These are phyloP conservation scores for Penicillium hordei DNA, from an alignment of 2,329 filamentous ascomycete species.

Conservation along the genomic window DNA sequence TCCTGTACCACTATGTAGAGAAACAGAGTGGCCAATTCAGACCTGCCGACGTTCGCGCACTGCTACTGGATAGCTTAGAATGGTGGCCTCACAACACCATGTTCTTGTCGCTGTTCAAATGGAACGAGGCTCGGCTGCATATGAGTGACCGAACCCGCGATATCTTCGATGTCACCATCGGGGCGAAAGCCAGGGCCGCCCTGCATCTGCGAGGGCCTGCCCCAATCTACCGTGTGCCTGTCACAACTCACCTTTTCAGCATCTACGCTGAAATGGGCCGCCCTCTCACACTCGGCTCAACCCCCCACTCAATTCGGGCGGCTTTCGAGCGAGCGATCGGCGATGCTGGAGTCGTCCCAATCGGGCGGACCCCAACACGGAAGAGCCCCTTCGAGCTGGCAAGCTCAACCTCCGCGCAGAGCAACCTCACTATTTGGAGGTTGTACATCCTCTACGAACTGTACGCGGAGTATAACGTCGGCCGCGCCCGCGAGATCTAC, in stretches of 20 bases:
- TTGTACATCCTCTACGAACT: slow-evolving; percentile 54
- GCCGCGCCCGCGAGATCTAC: slow-evolving; percentile 53
- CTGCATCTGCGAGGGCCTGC: neutral
- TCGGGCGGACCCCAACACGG: neutral
- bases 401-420: slow-evolving; percentile 25
- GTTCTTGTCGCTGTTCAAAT: slow-evolving; percentile 71
- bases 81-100: slow-evolving; percentile 74
- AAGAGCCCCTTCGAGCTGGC: neutral
- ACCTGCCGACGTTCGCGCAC: slow-evolving; percentile 62
- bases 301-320: slow-evolving; percentile 54
- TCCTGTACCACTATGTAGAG: slow-evolving; percentile 67
- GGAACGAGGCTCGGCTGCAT: slow-evolving; percentile 69
- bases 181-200: neutral
- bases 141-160: slow-evolving; percentile 75
- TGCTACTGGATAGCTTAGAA: slow-evolving; percentile 60
- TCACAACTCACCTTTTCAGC: slow-evolving; percentile 56
- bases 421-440: slow-evolving; percentile 51
- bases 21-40: slow-evolving; percentile 62
- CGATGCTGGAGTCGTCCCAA: slow-evolving; percentile 17
- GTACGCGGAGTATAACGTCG: slow-evolving; percentile 36
- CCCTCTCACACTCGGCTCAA: slow-evolving; percentile 45
- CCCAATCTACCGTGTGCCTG: slow-evolving; percentile 20
- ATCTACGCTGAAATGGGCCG: slow-evolving; percentile 56
- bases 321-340: slow-evolving; percentile 56
- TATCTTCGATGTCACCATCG: slow-evolving; percentile 46